phyloP scores from a whole-genome alignment of 2,329 filamentous ascomycete species.

The Neoarthrinium moseri region DNA sequence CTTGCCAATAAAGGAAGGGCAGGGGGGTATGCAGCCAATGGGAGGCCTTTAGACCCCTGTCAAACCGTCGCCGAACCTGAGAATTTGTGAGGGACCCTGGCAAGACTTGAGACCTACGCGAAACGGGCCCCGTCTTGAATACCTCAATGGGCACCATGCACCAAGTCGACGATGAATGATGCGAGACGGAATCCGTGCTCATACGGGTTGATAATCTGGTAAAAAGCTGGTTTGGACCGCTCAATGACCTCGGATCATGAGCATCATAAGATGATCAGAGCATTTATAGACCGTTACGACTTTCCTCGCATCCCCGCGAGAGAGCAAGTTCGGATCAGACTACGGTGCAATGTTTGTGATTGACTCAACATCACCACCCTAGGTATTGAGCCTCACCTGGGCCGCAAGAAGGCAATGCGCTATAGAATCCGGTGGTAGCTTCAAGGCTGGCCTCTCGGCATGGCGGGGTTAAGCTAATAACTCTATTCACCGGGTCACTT shows the following conservation, averaged over 20 bases:
- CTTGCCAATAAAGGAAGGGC: background rate
- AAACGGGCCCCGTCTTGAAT: conserved; percentile 3
- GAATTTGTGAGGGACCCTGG: background rate
- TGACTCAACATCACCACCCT: background rate
- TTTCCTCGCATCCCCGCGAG: background rate
- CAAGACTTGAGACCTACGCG: conserved; percentile 9
- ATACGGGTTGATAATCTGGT: too few relatives aligned
- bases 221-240: background rate
- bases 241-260: background rate
- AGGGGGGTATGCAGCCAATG: conserved; percentile 3
- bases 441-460: too few relatives aligned
- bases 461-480: too few relatives aligned
- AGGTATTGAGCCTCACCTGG: too few relatives aligned
- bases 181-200: background rate
- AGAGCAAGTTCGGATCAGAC: background rate
- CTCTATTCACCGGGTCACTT: too few relatives aligned
- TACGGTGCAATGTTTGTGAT: background rate
- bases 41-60: background rate
- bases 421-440: too few relatives aligned
- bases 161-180: background rate
- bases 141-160: background rate
- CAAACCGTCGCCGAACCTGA: too few relatives aligned
- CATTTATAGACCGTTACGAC: background rate
- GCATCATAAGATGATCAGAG: background rate
- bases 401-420: too few relatives aligned